Base-by-base conservation (phyloP, 75 land plant genomes). In the Cryptomeria japonica region DNA sequence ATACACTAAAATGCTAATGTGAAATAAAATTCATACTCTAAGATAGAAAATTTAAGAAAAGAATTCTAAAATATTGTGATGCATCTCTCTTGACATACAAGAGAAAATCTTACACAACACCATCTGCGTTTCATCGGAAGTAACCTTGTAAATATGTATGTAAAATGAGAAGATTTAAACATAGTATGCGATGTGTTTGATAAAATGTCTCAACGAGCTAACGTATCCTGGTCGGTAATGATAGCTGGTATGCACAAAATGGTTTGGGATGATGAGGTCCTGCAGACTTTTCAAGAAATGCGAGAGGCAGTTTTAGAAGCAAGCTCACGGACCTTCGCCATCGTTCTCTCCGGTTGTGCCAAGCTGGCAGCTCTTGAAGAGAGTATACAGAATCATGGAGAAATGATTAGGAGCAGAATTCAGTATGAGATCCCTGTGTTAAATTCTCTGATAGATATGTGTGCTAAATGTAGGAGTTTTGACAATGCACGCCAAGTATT, bases 271-370 rank as follows among this genome's bases (percentile, higher is more conserved):
- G 44, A 41, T 2, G 28, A 79, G n/a, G 72, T 28, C n/a, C 31
- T 68, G 72, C 14, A 86, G 38, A 3, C 87, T n/a, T 93, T 93
- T 86, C 2, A 68, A 11, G 84, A 89, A 75, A 93, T 95, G 94
- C 88, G 42, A 79, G 86, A 55, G 78, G 80, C 41, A 79, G 55
- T 88, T 64, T 32, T 93, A 5, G 84, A 83, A 36, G 87, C 93
- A 28, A 92, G 91, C 32, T 84, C 90, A 88, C 1, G 88, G 10
- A 92, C 95, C 39, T 61, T 92, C 47, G 89, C 91, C 56, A 92
- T 93, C 89, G 91, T 95, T 61, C 85, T 95, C 42, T 90, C 92
- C 75, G 93, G 91, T 22, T 90, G 72, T 68, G 6, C n/a, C 31
- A 28, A 28, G 3, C 28, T 28, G n/a, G 72, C 6, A 68, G 25